Evolutionary conservation across 179 eudicot genomes (phyloP).

Genomic region (Beta macrorhiza): DNA sequence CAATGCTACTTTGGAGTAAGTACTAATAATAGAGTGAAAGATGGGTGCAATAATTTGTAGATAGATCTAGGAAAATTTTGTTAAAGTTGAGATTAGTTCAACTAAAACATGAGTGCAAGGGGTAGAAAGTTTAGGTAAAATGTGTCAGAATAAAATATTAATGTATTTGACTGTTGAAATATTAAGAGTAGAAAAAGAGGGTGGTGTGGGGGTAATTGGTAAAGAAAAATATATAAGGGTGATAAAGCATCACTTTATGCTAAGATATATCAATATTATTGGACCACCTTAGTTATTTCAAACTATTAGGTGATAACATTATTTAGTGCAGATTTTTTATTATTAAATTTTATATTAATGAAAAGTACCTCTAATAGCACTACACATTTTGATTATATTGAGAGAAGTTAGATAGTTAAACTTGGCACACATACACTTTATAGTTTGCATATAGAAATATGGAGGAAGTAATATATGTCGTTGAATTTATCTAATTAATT

Average conservation of each 20-base stretch:
- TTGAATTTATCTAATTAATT: too few species aligned
- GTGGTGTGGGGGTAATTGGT: not conserved
- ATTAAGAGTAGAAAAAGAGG: not conserved
- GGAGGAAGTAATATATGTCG: too few species aligned
- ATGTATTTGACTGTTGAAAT: not conserved
- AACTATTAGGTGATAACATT: not conserved
- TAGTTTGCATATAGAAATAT: too few species aligned
- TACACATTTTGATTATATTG: too few species aligned
- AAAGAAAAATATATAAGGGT: not conserved
- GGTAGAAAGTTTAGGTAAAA: slow-evolving; percentile 10
- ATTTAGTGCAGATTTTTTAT: not conserved
- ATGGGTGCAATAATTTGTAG: not conserved
- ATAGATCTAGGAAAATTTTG: not conserved
- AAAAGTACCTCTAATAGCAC: too few species aligned
- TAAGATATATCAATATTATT: not conserved
- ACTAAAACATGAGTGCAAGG: not conserved
- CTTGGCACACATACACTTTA: too few species aligned
- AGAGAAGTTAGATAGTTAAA: too few species aligned
- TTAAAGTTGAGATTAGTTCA: not conserved
- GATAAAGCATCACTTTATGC: not conserved
- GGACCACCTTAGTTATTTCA: not conserved
- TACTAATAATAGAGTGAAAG: not conserved
- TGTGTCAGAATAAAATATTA: slow-evolving; percentile 11
- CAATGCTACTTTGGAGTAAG: not conserved
- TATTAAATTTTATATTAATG: too few species aligned